Base-by-base conservation (phyloP, 805 yeast genomes). In the Komagataella pastoris region DNA sequence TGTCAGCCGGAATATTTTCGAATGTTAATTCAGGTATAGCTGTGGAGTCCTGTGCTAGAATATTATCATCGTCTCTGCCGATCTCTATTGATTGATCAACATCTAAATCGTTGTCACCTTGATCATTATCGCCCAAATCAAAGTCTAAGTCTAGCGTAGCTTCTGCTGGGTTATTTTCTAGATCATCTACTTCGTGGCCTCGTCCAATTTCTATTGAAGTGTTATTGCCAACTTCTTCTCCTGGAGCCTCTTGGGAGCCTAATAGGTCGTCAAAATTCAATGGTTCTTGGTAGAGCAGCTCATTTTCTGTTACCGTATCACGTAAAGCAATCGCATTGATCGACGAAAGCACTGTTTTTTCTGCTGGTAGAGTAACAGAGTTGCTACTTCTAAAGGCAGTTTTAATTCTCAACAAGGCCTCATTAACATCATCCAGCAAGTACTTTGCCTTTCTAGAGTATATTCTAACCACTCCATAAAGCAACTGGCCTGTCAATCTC, bases 371-470 rank as follows among this genome's bases (percentile, higher is more conserved):
- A 48, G 81, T 79, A 47, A 81, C 80, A 12, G 75, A 67, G 53
- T 71, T 69, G 24, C 67, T 70, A 6, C 74, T 64, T 51, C 64
- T 71, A 65, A 87, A 85, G 2, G 87, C 77, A 43, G 84, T 76
- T 60, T 85, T 86, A 60, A 89, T 71, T 58, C 81, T 83, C 56
- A 80, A 66, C 54, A 88, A 65, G 3, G 88, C 84, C 57, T 86
- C 95, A 49, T 81, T 76, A 46, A 88, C 91, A 62, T 90, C 97
- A 52, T 88, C 95, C 49, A 85, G 70, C 21, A 90, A 69, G 57
- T 86, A 86, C 58, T 83, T 84, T 24, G 96, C 88, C 65, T 90
- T 87, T 54, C 91, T 72, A 10, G 93, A 82, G 65, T 88, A 90
- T 19, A 90, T 90, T 53, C 88, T 74, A 43, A 88, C 95, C 3